Conservation (phyloP, 306 rosid genomes). For the Ziziphus jujuba region DNA sequence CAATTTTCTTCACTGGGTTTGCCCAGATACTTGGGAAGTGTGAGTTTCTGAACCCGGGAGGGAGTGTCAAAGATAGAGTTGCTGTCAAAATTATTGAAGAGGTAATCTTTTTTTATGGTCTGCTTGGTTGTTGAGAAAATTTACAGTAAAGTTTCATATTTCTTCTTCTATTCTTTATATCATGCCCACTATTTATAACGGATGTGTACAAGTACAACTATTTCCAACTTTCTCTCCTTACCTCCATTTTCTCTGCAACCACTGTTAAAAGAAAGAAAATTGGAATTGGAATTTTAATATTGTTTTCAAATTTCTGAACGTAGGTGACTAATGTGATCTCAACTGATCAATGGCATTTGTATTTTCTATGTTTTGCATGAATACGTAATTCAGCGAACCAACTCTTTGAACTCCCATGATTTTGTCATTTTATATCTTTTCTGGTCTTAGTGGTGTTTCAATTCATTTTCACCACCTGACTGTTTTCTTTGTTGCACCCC, state of each 20-base stretch:
- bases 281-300: too few species aligned
- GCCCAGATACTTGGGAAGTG: constrained; percentile 84
- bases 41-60: constrained; percentile 96
- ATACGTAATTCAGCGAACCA: neutral
- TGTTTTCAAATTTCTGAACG: neutral
- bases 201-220: neutral
- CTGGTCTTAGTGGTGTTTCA: too few species aligned
- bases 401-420: neutral
- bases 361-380: neutral
- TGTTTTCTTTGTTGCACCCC: neutral
- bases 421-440: neutral
- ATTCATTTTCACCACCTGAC: neutral
- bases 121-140: constrained; percentile 2
- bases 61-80: constrained; percentile 93
- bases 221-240: neutral
- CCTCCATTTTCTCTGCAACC: neutral
- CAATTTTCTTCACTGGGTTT: constrained; percentile 5
- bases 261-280: neutral
- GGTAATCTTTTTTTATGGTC: constrained; percentile 36
- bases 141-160: neutral
- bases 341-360: neutral
- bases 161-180: neutral
- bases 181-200: neutral
- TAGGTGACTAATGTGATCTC: neutral
- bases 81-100: constrained; percentile 81